Evolutionary conservation across 2,329 filamentous ascomycete genomes (phyloP), one percentile per base, ranked within the genome.

Genomic region (Cordyceps farinosa): DNA sequence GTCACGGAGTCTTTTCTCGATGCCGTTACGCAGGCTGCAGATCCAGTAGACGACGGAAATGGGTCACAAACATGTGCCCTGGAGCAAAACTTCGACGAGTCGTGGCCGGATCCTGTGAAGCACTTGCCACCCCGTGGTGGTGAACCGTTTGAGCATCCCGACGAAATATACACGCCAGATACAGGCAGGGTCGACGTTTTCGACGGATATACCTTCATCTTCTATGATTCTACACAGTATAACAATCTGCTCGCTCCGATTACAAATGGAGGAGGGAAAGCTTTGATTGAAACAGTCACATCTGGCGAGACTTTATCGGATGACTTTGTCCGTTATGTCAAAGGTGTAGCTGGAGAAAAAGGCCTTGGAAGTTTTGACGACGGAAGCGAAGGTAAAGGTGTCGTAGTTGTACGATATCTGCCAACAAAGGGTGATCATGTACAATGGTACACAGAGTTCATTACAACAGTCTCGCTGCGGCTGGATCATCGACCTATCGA

Each of bases 181-280:
- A 67, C 80, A 0, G 75, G 77, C 17, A 84, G 95, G 27, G 78
- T 79, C 8, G 86, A 88, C 34, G 81, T 99, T 1, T 98, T 99
- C 68, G 86, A 90, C 11, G 91, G 90, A 3, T 95, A 93, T 70
- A 94, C 89, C 0, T 97, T 98, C 71, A 81, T 99, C 3, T 97
- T 98, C 70, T 89, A 93, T 67, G 88, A 93, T 61, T 75, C 84
- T 60, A 79, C 79, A 3, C 94, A 98, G 73, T 92, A 88, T 73
- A 86, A 91, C 8, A 91, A 84, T 66, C 79, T 99, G 5, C 78
- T 90, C 50, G 86, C 87, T 0, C 87, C 89, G 0, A 89, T 99
- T 65, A 89, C 87, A 0, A 87, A 87, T 65, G 95, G 90, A 5
- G 86, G 88, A 64, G 95, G 95, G 8, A 98, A 98, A 73, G 90